Evolutionary conservation across 345 rosid genomes (phyloP), one percentile per base, ranked within the genome.

Genomic region (Toxicodendron radicans): DNA sequence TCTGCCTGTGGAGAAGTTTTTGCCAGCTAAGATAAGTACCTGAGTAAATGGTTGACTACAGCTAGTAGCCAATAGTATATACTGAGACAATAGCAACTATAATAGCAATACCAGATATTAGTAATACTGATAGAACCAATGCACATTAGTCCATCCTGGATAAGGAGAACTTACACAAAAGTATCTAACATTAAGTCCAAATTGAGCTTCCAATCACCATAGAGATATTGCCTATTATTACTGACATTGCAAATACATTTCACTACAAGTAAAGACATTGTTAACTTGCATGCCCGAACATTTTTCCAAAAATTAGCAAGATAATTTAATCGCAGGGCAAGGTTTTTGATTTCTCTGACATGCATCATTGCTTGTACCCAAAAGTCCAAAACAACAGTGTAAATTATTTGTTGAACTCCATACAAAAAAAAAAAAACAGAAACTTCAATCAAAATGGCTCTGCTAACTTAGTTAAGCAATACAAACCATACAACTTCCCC

Each of bases 1-100:
- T 86, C 91, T 80, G 92, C 94, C 98, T 92, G 97, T 83, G 76
- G 85, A 82, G 79, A 82, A 66, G 52, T 78, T 72, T 79, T 66
- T 18, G 78, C 58, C 77, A 75, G 74, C 68, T 60, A 76, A 72
- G 56, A 60, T 75, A 76, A 82, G 86, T 41, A 66, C 56, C 74
- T 33, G 32, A 61, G 52, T 69, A 65, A 66, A 58, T 23, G 43
- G 45, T 72, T 8, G 49, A 51, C 67, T 18, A 59, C 17, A 59
- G 33, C 38, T 33, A 32, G 68, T 48, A 61, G 59, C 58, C 45
- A 48, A 48, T 7, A 60, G 24, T 30, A 49, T 46, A n/a, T 33
- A 52, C 23, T 32, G 18, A 49, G 21, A 38, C 58, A 23, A 58
- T 2, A 58, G 12, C 33, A 38, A 18, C 9, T 4, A 68, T 1